Base-by-base conservation (phyloP, 768 basidiomycete species). In the Cantharellus cinnabarinus region DNA sequence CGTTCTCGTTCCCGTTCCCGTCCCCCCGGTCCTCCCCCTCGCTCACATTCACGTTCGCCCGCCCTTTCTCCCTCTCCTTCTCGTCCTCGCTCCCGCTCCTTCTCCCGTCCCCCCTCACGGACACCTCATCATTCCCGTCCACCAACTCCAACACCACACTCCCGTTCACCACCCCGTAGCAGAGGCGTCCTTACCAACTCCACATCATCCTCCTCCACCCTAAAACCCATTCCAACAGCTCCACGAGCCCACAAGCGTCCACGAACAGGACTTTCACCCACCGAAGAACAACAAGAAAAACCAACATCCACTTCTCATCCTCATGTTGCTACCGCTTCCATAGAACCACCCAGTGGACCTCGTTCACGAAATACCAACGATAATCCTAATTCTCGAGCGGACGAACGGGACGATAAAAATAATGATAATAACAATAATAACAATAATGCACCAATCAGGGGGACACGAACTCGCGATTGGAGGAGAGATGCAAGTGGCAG, bases 31-130 rank as follows among this genome's bases (percentile, higher is more conserved):
- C 20, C 20, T 29, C 20, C 20, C 20, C n/a, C 20, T 0, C 20
- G 20, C 20, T 29, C 20, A 29, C 20, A 29, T 29, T 29, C 20
- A 29, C 20, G 20, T 1, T 29, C 20, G 20, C 20, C 20, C 20
- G 20, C 20, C 20, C 10, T 48, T 41, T 65, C 73, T 0, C 71
- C 73, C 59, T 72, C 76, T 15, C 71, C 74, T 42, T 70, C 66
- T 71, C 79, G 51, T 50, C 62, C 68, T 3, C 42, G 40, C 50
- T 75, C 78, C 53, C 76, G 75, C 35, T 73, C 73, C 57, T 65
- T 71, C 29, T 75, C 14, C 20, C 61, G 48, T 55, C 66, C 15
- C 62, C 64, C 56, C n/a, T 59, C 56, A n/a, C 62, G 63, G 34
- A 64, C 20, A 29, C 20, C 58, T 53, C 60, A 37, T 59, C 52